Percentiles rank a stretch among this genome's conserved stretches.
These are phyloP conservation scores for Metarhizium album DNA, from an alignment of 2,329 filamentous ascomycete species.

Conservation along the genomic window DNA sequence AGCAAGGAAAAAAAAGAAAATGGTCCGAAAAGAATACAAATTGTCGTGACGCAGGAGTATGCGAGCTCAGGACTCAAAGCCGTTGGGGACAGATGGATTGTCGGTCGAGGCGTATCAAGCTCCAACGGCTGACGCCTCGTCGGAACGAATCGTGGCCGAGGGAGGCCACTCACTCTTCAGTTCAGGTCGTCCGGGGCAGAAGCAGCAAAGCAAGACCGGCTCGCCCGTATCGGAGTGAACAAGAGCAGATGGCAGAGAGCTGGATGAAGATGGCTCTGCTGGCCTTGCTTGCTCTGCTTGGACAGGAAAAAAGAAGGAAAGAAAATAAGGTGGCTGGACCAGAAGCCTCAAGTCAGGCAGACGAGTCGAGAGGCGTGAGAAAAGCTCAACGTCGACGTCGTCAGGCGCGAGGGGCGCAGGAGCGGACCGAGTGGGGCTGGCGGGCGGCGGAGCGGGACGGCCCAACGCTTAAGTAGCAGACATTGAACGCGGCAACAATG, in stretches of 20 bases:
- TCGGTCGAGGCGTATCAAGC: not conserved
- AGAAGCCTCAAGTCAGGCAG: no score
- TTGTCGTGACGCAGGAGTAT: not conserved
- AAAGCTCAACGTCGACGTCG: not conserved
- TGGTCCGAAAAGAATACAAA: not conserved
- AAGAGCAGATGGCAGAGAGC: not conserved
- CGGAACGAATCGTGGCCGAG: not conserved
- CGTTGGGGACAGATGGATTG: not conserved
- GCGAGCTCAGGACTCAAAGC: not conserved
- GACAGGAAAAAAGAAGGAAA: not conserved
- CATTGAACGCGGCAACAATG: not conserved
- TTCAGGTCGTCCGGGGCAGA: not conserved
- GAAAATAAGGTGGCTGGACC: not conserved
- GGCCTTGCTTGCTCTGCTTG: not conserved
- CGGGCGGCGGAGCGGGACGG: constrained; percentile 5
- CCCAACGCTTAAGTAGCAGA: not conserved
- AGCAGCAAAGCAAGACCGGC: not conserved
- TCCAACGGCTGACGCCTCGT: not conserved
- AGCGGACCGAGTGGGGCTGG: not conserved
- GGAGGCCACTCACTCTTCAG: no score
- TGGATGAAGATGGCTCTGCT: no score
- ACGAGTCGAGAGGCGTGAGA: not conserved
- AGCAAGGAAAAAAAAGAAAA: not conserved
- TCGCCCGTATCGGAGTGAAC: no score
- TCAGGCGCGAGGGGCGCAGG: not conserved